phyloP scores from a whole-genome alignment of 2,329 filamentous ascomycete species.

The Geoglossum cookeanum region DNA sequence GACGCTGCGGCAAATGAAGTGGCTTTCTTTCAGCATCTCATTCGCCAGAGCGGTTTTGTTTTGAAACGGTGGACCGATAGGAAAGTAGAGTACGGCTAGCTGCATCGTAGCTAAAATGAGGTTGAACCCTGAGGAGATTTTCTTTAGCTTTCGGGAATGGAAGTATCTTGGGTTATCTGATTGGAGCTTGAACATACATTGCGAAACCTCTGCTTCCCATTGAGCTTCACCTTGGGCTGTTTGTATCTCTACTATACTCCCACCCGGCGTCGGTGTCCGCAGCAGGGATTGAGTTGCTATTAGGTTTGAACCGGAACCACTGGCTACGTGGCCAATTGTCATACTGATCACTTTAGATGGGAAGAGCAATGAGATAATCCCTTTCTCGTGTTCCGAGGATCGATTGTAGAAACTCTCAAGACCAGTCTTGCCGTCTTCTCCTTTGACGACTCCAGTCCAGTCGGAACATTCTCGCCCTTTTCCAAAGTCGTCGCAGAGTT shows the following conservation, averaged over 20 bases:
- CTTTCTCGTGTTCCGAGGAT: neutral
- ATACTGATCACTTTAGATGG: neutral
- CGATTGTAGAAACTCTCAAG: neutral
- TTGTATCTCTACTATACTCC: neutral
- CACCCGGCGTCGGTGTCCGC: neutral
- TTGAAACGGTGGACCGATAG: neutral
- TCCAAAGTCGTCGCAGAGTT: neutral
- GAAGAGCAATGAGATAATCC: neutral
- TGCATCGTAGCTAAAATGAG: neutral
- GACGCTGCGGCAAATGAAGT: neutral
- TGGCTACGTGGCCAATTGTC: neutral
- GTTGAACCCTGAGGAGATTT: neutral
- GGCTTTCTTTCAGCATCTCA: neutral
- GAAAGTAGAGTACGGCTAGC: neutral
- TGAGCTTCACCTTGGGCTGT: neutral
- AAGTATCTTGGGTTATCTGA: neutral
- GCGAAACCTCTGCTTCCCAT: neutral
- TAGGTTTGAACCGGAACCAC: neutral
- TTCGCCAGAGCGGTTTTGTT: neutral
- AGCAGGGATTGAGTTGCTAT: neutral
- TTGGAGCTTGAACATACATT: neutral
- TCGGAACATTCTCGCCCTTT: neutral
- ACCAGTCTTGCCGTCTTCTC: neutral
- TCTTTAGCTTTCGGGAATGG: neutral
- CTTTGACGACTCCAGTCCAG: neutral